Evolutionary conservation across 805 yeast species (phyloP), one percentile per base, ranked within the genome.

Genomic region (Lipomyces kockii): DNA sequence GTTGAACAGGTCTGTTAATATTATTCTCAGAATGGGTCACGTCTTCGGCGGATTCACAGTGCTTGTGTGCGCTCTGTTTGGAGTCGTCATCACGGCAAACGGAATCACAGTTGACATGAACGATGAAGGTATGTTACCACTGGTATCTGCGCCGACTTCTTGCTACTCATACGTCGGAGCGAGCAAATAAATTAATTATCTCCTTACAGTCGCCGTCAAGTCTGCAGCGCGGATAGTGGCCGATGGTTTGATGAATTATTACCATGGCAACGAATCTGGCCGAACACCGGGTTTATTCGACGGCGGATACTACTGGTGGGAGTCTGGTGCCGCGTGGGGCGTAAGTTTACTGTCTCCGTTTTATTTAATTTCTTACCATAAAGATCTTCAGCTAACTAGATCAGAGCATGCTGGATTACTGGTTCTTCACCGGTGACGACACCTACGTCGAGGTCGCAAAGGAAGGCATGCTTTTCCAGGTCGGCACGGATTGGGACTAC

Each of bases 261-360:
- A 89, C 78, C 84, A 84, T 71, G 91, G 91, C 37, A 72, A 78
- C 69, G 78, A 83, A 51, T 77, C 82, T 53, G 98, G 98, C 52
- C 89, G 92, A 9, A 84, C 91, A 4, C 83, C 91, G 29, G 98
- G 98, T 54, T 86, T 90, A 91, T 92, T 94, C 78, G 81, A 87
- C 11, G 81, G 83, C 75, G 97, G 97, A 0, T 93, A 94, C 83
- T 94, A 93, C 83, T 94, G 98, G 99, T 91, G 97, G 96, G 88
- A 89, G 78, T 91, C 92, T 54, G 97, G 95, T 74, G 94, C 91
- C 71, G 92, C 92, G 0, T 88, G 82, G 78, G 85, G 85, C 14
- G 68, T 65, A 58, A n/a, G 68, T 56, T 29, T 12, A 12, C 53
- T 55, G 14, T n/a, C 39, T 35, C 17, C 60, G 34, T 20, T 43